These are phyloP conservation scores for Cyclospora cayetanensis DNA, from an alignment of 169 alveolate species.

Conservation along the genomic window DNA sequence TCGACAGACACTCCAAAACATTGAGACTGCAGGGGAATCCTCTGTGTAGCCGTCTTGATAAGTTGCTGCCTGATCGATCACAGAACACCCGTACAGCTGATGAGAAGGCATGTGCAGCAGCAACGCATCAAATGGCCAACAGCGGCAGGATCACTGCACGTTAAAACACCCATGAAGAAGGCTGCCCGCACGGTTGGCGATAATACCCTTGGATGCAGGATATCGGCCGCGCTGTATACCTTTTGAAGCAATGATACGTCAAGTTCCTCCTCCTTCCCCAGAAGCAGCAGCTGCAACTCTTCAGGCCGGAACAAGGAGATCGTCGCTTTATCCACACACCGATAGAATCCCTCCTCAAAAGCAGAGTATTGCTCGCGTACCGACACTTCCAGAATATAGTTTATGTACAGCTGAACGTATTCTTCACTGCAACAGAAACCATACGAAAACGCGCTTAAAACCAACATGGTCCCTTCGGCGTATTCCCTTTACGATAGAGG, in stretches of 20 bases:
- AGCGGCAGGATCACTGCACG: too few species aligned
- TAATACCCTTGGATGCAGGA: too few species aligned
- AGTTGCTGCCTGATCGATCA: slow-evolving; percentile 78
- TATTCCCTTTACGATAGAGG: too few species aligned
- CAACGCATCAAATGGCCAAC: too few species aligned
- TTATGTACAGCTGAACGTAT: slow-evolving; percentile 84
- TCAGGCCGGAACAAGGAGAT: slow-evolving; percentile 80
- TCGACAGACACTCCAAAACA: slow-evolving; percentile 85
- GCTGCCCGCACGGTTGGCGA: too few species aligned
- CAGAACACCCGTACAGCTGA: too few species aligned
- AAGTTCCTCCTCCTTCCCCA: slow-evolving; percentile 83
- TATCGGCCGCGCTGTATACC: too few species aligned
- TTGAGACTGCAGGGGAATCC: slow-evolving; percentile 76
- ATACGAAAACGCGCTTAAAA: not conserved
- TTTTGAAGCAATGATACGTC: slow-evolving; percentile 76
- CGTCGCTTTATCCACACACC: slow-evolving; percentile 77
- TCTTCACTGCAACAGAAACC: slow-evolving; percentile 66
- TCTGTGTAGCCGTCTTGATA: slow-evolving; percentile 86
- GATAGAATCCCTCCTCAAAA: slow-evolving; percentile 87
- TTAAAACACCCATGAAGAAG: too few species aligned
- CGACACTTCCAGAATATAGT: slow-evolving; percentile 84
- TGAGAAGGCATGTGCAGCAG: too few species aligned
- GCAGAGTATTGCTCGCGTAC: slow-evolving; percentile 80
- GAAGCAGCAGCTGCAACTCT: slow-evolving; percentile 87
- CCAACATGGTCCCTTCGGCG: too few species aligned